These are phyloP conservation scores for Inosperma sp. DNA, from an alignment of 768 basidiomycete genomes.

Conservation along the genomic window DNA sequence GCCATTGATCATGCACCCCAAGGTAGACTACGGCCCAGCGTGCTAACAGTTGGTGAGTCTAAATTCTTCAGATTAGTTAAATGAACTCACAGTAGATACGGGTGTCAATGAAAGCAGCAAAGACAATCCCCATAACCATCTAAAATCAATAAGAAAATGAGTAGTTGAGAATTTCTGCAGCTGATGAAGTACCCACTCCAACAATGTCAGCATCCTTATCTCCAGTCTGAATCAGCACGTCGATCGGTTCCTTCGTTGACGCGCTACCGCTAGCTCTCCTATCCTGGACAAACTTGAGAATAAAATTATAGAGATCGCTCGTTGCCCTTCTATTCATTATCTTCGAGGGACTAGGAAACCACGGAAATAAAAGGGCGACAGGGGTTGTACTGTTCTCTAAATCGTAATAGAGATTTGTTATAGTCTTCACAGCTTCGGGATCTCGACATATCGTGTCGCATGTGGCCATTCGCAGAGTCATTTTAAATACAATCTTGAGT, in stretches of 20 bases:
- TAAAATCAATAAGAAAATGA: conserved; percentile 9
- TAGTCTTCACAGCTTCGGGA: conserved; percentile 15
- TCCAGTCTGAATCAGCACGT: conserved; percentile 31
- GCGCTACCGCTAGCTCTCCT: conserved; percentile 25
- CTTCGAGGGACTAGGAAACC: conserved; percentile 33
- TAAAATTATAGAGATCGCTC: conserved; percentile 25
- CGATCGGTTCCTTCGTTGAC: conserved; percentile 31
- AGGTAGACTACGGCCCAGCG: conserved; percentile 38
- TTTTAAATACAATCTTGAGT: conserved; percentile 33
- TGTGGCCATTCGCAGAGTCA: conserved; percentile 35
- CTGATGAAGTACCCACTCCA: conserved; percentile 17
- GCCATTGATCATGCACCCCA: conserved; percentile 34
- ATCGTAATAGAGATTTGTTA: conserved; percentile 27
- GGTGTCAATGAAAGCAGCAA: conserved; percentile 35
- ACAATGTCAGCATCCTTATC: conserved; percentile 25
- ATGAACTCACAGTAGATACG: conserved; percentile 31
- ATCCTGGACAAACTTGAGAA: conserved; percentile 27
- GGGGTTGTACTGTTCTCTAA: conserved; percentile 36
- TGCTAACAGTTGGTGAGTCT: conserved; percentile 16
- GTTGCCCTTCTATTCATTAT: conserved; percentile 29
- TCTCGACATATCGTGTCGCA: conserved; percentile 34
- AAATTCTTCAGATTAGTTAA: background rate
- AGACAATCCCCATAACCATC: conserved; percentile 32
- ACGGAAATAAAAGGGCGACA: conserved; percentile 30
- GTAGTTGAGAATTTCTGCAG: background rate